Base-by-base conservation (phyloP, 148 eudicot species). In the Amaranthus hypochondriacus region DNA sequence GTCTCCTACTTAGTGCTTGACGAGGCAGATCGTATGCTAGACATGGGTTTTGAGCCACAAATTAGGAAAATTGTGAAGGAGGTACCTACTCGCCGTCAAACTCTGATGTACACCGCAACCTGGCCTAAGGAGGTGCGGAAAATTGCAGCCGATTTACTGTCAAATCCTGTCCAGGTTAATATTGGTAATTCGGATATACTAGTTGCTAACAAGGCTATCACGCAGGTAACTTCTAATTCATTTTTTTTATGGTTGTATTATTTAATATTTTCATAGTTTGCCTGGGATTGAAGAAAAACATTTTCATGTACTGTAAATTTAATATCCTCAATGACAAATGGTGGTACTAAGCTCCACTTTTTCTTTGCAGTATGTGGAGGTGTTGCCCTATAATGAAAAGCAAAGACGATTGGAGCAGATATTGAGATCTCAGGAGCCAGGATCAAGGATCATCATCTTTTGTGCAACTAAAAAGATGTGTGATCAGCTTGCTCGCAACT, bases 1-100 rank as follows among this genome's bases (percentile, higher is more conserved):
- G 86, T 95, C 47, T 86, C 97, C 50, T 92, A 92, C 73, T 83
- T 95, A 90, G 99, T 95, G 68, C 84, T 95, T 73, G 99, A 95
- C 78, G 99, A 95, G 81, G 99, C 99, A 21, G 99, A 95, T 73
- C 93, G 99, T 66, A 95, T 95, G 99, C 83, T 95, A 69, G 99
- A 95, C 78, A 95, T 95, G 99, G 99, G 99, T 11, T 95, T 95
- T 77, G 99, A 95, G 81, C 99, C 99, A 15, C 99, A 95, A 77
- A 92, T 95, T 62, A 87, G 97, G 72, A 92, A 95, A 69, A 92
- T 95, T 72, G 94, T 95, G 86, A 92, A 95, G 71, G 91, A 87
- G 81, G 86, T 95, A n/a, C 94, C 99, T 49, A 56, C 82, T 74
- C 86, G 86, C 18, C 89, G 97, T 52, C 98, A 95, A 70, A 95